Conservation (phyloP, 2,329 filamentous ascomycete species). For the Alternaria brassicicola region DNA sequence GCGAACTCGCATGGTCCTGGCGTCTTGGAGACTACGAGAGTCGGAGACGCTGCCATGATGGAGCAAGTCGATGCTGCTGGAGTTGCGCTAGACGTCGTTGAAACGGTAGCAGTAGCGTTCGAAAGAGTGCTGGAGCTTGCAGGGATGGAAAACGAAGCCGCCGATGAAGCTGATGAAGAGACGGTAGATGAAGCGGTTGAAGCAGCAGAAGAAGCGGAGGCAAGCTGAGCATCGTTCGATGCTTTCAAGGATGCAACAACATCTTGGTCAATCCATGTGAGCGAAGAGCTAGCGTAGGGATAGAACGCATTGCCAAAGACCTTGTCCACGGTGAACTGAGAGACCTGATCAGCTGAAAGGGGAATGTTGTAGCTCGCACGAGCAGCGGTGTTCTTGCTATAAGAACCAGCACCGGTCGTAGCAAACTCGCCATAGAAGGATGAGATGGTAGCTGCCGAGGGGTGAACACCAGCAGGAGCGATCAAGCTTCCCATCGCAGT, state of each 20-base stretch:
- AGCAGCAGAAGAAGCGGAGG: constrained; percentile 12
- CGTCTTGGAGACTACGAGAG: constrained; percentile 38
- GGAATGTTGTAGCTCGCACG: constrained; percentile 46
- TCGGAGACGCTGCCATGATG: constrained; percentile 44
- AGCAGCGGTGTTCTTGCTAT: constrained; percentile 42
- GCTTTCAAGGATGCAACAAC: constrained; percentile 44
- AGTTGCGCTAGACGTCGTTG: constrained; percentile 3
- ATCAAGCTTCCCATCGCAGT: constrained; percentile 49
- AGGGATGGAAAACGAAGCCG: constrained; percentile 9
- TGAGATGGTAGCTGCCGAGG: constrained; percentile 22
- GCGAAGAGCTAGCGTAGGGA: constrained; percentile 41
- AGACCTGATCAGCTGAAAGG: constrained; percentile 45
- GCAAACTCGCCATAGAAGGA: constrained; percentile 52
- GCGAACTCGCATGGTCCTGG: constrained; percentile 47
- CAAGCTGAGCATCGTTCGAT: constrained; percentile 35
- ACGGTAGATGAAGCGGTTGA: constrained; percentile 17
- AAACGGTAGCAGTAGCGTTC: constrained; percentile 1
- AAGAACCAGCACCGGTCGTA: constrained; percentile 52
- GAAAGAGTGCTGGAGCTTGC: constrained; percentile 9
- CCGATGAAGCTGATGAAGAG: constrained; percentile 16
- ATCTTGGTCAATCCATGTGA: constrained; percentile 48
- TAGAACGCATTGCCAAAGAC: constrained; percentile 48
- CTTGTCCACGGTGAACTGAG: constrained; percentile 39
- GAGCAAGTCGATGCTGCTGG: constrained; percentile 22
- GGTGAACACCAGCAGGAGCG: constrained; percentile 47